phyloP scores from a whole-genome alignment of 139 green algal species.

The Chlorella sp. region DNA sequence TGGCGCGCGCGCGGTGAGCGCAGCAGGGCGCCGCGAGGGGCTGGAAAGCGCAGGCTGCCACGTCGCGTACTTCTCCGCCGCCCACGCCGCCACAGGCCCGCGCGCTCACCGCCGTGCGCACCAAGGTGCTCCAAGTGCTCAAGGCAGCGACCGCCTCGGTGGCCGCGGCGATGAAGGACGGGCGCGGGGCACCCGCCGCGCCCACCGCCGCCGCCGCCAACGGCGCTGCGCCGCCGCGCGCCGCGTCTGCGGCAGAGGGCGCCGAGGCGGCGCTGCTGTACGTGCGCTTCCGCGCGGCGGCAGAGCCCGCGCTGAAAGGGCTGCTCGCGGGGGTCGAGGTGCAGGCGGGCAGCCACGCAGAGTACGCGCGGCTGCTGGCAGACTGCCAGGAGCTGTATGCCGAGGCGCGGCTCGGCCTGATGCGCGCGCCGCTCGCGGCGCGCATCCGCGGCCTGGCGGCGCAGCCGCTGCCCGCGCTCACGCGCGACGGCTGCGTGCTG shows the following conservation, averaged over 20 bases:
- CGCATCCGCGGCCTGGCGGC: conserved; percentile 49
- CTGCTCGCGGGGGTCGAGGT: conserved; percentile 83
- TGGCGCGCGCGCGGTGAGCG: no score
- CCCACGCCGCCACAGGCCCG: no score
- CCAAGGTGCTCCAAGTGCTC: conserved; percentile 71
- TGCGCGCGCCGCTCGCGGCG: conserved; percentile 55
- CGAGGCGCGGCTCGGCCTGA: conserved; percentile 71
- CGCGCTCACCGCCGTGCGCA: conserved; percentile 71
- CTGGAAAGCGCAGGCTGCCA: no score
- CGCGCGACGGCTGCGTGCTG: conserved; percentile 80
- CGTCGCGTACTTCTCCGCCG: no score
- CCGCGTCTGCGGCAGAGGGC: conserved; percentile 63
- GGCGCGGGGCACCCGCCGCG: not conserved
- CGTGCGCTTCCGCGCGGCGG: conserved; percentile 88
- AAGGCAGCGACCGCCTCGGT: conserved; percentile 36
- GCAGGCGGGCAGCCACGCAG: conserved; percentile 37
- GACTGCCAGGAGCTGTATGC: conserved; percentile 86
- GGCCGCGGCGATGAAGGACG: not conserved
- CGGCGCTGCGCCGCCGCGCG: not conserved
- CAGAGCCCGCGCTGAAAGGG: conserved; percentile 80
- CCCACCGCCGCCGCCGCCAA: not conserved
- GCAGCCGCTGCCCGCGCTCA: conserved; percentile 61
- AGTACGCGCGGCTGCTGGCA: conserved; percentile 87
- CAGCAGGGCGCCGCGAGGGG: no score
- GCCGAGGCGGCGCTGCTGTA: conserved; percentile 90